phyloP scores from a whole-genome alignment of 2,329 filamentous ascomycete genomes.

The Scedosporium aurantiacum region DNA sequence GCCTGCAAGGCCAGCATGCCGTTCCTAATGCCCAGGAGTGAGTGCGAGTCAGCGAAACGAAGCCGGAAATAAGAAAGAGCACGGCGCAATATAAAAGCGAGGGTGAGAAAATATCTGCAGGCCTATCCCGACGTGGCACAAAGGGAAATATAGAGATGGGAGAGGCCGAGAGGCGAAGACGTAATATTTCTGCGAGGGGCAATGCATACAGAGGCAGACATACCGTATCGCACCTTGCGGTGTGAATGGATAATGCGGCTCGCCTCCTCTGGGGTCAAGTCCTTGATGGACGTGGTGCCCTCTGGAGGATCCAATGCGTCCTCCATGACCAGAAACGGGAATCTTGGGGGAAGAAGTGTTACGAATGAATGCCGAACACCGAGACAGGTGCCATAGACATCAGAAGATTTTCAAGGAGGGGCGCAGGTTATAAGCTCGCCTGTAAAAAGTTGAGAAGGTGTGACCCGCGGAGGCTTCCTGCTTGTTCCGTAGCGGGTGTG shows the following conservation, averaged over 20 bases:
- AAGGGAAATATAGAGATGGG: not conserved
- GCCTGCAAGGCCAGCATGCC: conserved; percentile 56
- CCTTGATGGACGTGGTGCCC: conserved; percentile 36
- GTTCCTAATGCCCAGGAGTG: conserved; percentile 30
- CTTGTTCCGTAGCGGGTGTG: not conserved
- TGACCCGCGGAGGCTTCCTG: too few relatives aligned
- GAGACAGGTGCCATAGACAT: conserved; percentile 12
- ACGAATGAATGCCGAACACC: conserved; percentile 25
- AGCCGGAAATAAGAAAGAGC: not conserved
- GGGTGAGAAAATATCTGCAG: not conserved
- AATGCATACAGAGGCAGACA: conserved; percentile 17
- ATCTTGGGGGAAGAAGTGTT: conserved; percentile 5
- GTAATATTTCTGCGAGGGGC: not conserved
- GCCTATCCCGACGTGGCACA: not conserved
- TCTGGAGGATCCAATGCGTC: conserved; percentile 24
- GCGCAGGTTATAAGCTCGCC: not conserved
- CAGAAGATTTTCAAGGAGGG: conserved; percentile 1
- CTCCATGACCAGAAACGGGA: conserved; percentile 7
- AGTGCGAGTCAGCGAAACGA: not conserved
- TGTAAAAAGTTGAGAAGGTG: conserved; percentile 1
- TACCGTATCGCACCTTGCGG: conserved; percentile 58
- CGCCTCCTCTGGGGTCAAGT: conserved; percentile 53
- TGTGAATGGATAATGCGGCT: conserved; percentile 59
- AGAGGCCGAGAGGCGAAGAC: not conserved
- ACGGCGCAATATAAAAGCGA: not conserved